phyloP scores from a whole-genome alignment of 805 yeast species.

The Saccharomycopsis sp. region DNA sequence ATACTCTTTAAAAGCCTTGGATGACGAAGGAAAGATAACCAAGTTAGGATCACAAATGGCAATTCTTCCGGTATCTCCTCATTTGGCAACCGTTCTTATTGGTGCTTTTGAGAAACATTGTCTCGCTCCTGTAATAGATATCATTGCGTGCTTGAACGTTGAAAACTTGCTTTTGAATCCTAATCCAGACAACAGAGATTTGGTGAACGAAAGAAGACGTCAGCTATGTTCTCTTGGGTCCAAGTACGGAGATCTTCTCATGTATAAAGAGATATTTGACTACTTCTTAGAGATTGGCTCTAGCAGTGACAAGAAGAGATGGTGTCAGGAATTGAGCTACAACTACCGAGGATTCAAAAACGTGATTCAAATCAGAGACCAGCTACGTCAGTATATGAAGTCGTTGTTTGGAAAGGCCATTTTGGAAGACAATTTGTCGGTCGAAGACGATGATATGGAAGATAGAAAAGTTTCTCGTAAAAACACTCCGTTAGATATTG shows the following conservation, averaged over 20 bases:
- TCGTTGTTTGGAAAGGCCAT: conserved; percentile 32
- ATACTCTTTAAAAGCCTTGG: conserved; percentile 71
- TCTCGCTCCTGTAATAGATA: conserved; percentile 68
- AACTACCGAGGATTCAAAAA: conserved; percentile 76
- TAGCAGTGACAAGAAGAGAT: conserved; percentile 53
- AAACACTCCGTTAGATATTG: conserved; percentile 39
- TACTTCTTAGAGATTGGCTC: conserved; percentile 41
- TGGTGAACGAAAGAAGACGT: conserved; percentile 67
- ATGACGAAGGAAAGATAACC: conserved; percentile 72
- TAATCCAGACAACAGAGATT: conserved; percentile 73
- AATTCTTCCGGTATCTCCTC: conserved; percentile 86
- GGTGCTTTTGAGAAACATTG: conserved; percentile 54
- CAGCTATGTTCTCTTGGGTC: conserved; percentile 66
- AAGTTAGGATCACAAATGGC: conserved; percentile 81
- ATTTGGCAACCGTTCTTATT: conserved; percentile 76
- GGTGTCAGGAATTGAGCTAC: conserved; percentile 79
- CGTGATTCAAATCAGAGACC: conserved; percentile 68
- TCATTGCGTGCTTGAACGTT: conserved; percentile 87
- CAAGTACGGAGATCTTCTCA: conserved; percentile 73
- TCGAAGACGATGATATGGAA: conserved; percentile 20
- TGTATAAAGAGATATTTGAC: conserved; percentile 72
- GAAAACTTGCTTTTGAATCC: conserved; percentile 83
- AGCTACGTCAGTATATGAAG: conserved; percentile 63
- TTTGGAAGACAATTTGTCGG: neutral
- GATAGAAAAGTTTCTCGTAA: conserved; percentile 22